phyloP scores from a whole-genome alignment of 179 eudicot genomes.

The Silene coronaria region DNA sequence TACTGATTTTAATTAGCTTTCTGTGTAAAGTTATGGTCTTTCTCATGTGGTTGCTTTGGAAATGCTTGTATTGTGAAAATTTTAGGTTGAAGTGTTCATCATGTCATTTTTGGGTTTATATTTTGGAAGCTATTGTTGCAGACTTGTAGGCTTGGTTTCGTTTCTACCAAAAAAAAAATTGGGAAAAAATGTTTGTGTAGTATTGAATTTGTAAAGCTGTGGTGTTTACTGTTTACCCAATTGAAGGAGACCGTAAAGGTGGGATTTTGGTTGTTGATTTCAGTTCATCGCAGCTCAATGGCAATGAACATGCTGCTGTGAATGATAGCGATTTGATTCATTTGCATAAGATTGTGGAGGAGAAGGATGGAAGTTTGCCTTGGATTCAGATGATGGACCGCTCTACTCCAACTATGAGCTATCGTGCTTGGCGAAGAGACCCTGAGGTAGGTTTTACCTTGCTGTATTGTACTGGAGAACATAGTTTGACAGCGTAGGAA shows the following conservation, averaged over 20 bases:
- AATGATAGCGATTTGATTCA: constrained; percentile 52
- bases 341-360: constrained; percentile 64
- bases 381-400: constrained; percentile 90
- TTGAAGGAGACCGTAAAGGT: constrained; percentile 13
- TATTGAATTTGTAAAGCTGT: neutral
- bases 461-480: neutral
- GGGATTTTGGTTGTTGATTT: constrained; percentile 20
- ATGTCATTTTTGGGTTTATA: constrained; percentile 1
- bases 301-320: constrained; percentile 36
- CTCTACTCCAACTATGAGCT: constrained; percentile 61
- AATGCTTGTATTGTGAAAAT: constrained; percentile 7
- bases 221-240: neutral
- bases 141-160: neutral
- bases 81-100: constrained; percentile 8
- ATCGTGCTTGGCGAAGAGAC: constrained; percentile 90
- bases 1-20: too few species aligned
- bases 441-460: constrained; percentile 40
- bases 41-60: constrained; percentile 4
- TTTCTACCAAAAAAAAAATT: neutral
- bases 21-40: neutral
- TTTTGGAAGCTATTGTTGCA: neutral
- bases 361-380: constrained; percentile 72
- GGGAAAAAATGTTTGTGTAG: neutral
- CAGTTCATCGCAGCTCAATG: constrained; percentile 43
- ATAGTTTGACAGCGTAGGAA: neutral